These are phyloP conservation scores for Pythium diclinum DNA, from an alignment of 352 stramenopile genomes.

Conservation along the genomic window DNA sequence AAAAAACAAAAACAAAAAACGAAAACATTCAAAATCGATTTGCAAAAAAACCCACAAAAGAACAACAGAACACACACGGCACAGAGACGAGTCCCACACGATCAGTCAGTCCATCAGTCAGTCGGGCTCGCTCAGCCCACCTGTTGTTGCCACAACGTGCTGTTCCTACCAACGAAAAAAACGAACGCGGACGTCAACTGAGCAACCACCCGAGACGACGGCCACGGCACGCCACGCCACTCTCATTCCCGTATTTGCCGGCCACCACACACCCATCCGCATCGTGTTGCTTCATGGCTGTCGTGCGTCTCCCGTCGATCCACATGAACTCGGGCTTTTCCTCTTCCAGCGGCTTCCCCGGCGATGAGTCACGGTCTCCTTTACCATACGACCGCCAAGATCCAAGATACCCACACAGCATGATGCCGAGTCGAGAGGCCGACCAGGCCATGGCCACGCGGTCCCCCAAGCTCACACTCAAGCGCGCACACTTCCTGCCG, in stretches of 20 bases:
- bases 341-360: conserved; percentile 6
- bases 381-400: background rate
- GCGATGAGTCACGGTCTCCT: conserved; percentile 1
- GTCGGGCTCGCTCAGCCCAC: background rate
- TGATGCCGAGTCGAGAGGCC: background rate
- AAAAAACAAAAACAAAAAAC: background rate
- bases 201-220: background rate
- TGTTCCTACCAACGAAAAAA: conserved; percentile 8
- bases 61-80: background rate
- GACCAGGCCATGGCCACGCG: conserved; percentile 8
- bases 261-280: background rate
- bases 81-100: background rate
- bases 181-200: conserved; percentile 7
- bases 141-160: conserved; percentile 1
- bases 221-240: background rate
- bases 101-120: conserved; percentile 7
- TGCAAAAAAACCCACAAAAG: background rate
- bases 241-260: conserved; percentile 5
- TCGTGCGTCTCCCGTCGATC: conserved; percentile 19
- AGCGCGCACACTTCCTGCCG: conserved; percentile 7
- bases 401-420: background rate
- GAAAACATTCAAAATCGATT: background rate
- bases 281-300: conserved; percentile 13
- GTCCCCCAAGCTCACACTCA: conserved; percentile 11
- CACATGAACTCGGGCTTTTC: conserved; percentile 21